phyloP scores from a whole-genome alignment of 192 early-diverging fungal genomes.

The Coemansia umbellata region DNA sequence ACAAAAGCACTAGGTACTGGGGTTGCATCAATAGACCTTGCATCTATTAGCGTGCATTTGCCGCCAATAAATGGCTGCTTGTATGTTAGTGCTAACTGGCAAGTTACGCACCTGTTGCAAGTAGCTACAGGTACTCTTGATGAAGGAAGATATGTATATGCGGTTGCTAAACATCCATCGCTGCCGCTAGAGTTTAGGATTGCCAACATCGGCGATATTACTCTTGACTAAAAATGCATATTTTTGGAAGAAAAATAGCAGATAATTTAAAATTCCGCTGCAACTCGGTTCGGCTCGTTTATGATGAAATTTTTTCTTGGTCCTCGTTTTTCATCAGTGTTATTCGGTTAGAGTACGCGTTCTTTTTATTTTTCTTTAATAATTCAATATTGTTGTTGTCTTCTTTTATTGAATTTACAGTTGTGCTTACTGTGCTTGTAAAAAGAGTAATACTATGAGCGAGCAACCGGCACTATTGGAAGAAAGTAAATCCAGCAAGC shows the following conservation, averaged over 20 bases:
- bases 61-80: not conserved
- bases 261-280: too few species aligned
- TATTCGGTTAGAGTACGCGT: too few species aligned
- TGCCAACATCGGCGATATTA: too few species aligned
- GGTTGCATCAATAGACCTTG: constrained; percentile 11
- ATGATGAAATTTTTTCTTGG: too few species aligned
- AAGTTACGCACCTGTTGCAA: not conserved
- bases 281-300: too few species aligned
- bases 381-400: too few species aligned
- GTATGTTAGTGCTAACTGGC: not conserved
- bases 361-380: too few species aligned
- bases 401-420: too few species aligned
- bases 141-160: constrained; percentile 4
- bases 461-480: not conserved
- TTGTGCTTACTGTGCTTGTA: not conserved
- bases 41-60: constrained; percentile 13
- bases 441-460: too few species aligned
- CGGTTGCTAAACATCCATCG: constrained; percentile 3
- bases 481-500: constrained; percentile 29
- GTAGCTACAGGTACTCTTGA: constrained; percentile 7
- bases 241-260: too few species aligned
- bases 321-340: too few species aligned
- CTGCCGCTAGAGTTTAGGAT: not conserved
- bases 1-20: constrained; percentile 35
- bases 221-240: too few species aligned